These are phyloP conservation scores for Pochonia chlamydosporia DNA, from an alignment of 2,329 filamentous ascomycete genomes.

Conservation along the genomic window DNA sequence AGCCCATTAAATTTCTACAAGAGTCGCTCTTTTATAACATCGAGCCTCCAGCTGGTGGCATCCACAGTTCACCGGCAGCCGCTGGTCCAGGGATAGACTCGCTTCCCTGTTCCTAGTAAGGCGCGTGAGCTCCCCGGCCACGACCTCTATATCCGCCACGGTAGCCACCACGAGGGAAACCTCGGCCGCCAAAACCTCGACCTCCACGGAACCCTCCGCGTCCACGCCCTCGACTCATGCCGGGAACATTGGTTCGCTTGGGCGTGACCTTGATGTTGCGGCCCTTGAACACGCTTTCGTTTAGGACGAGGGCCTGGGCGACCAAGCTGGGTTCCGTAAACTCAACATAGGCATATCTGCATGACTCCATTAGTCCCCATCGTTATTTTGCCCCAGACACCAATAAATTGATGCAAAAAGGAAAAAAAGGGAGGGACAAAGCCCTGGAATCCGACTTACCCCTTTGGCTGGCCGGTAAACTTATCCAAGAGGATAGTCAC, in stretches of 20 bases:
- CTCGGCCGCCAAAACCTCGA: slow-evolving; percentile 46
- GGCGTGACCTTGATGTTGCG: slow-evolving; percentile 91
- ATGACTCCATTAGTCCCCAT: slow-evolving; percentile 5
- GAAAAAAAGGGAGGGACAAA: too few species aligned
- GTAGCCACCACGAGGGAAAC: slow-evolving; percentile 54
- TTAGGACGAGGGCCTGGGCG: slow-evolving; percentile 86
- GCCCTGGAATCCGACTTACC: too few species aligned
- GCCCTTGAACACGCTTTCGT: slow-evolving; percentile 93
- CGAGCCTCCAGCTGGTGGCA: not conserved
- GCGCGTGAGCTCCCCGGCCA: slow-evolving; percentile 53
- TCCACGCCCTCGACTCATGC: slow-evolving; percentile 78
- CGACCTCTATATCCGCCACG: slow-evolving; percentile 63
- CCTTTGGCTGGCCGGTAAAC: slow-evolving; percentile 98
- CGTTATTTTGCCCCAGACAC: too few species aligned
- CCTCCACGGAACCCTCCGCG: slow-evolving; percentile 48
- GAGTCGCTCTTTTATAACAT: slow-evolving; percentile 10
- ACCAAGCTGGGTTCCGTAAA: slow-evolving; percentile 93
- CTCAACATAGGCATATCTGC: slow-evolving; percentile 96
- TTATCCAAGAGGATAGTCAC: slow-evolving; percentile 97
- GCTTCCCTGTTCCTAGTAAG: slow-evolving; percentile 50
- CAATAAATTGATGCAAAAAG: not conserved
- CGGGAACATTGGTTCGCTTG: slow-evolving; percentile 94
- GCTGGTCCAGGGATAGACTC: slow-evolving; percentile 15
- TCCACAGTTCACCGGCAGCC: slow-evolving; percentile 9
- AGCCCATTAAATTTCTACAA: slow-evolving; percentile 12